Base-by-base conservation (phyloP, 139 green algal species). In the Eudorina sp. region DNA sequence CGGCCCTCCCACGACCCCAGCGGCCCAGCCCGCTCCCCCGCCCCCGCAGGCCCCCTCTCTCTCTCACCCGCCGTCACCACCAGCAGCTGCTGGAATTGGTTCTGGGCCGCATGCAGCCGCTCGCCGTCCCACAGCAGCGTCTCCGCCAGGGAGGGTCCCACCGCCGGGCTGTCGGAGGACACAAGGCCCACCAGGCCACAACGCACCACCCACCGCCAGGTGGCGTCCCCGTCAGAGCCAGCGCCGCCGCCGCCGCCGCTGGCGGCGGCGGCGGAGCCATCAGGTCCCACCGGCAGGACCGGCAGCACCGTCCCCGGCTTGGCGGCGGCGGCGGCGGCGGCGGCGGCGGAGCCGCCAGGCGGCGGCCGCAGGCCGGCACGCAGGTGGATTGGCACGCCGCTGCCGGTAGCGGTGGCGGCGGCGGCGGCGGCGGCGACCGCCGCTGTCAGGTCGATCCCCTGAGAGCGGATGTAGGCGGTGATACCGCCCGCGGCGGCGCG, bases 41-140 rank as follows among this genome's bases (percentile, higher is more conserved):
- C 9, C 48, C 48, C 48, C 9, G 11, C 11, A 55, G 11, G 9
- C 48, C 48, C 11, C 48, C 48, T 21, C 13, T 55, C 48, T n/a
- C 13, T 14, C 80, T 31, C 58, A 86, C 80, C 80, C 5, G 80
- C 80, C 13, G 91, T 89, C 2, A 93, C 80, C 21, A 98, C 96
- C 58, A 96, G 51, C 72, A 97, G 89, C 48, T 88, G 90, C 91
- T 98, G 96, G 86, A 97, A 96, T 29, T 78, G 74, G 82, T 96
- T 96, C 89, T 98, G 96, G 13, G 89, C 86, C 0, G 81, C 89
- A 19, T 96, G 92, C 73, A 98, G 92, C 18, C 94, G 91, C 18
- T 85, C 60, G 11, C 73, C 82, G 45, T 97, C 95, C 72, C 70
- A 79, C 31, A 78, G 45, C 36, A 97, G 89, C 23, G 92, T 92